Percentiles rank a stretch among this genome's conserved stretches.
These are phyloP conservation scores for Turritis glabra DNA, from an alignment of 345 rosid genomes.

Conservation along the genomic window DNA sequence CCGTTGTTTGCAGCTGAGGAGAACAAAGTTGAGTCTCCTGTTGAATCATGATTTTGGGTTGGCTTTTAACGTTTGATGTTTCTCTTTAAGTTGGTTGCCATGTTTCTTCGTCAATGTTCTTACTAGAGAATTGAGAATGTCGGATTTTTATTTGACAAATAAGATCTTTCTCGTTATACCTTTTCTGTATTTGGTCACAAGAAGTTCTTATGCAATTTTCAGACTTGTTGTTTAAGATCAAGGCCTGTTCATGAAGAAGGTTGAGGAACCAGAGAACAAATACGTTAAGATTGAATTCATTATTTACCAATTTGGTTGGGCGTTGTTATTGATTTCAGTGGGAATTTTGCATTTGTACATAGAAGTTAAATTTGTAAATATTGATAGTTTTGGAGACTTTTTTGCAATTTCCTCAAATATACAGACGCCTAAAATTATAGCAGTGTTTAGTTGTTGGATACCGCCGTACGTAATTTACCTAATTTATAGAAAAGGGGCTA, in stretches of 20 bases:
- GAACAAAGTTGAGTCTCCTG: conserved; percentile 41
- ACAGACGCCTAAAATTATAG: neutral
- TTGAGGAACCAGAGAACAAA: neutral
- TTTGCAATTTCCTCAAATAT: neutral
- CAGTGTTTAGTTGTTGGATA: neutral
- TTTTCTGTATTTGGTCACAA: neutral
- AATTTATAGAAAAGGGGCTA: neutral
- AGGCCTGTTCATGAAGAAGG: neutral
- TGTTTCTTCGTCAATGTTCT: conserved; percentile 16
- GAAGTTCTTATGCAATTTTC: neutral
- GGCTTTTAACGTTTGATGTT: neutral
- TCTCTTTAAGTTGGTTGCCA: conserved; percentile 1
- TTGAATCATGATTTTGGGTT: conserved; percentile 28
- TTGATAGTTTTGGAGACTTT: too few relatives aligned
- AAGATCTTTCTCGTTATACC: neutral
- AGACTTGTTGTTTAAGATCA: neutral
- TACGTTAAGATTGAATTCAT: neutral
- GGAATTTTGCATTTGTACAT: too few relatives aligned
- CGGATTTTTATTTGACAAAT: conserved; percentile 9
- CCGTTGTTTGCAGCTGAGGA: conserved; percentile 52
- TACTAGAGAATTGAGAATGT: too few relatives aligned
- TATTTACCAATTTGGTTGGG: neutral
- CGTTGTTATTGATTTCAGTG: too few relatives aligned
- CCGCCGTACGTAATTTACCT: neutral
- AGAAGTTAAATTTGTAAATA: too few relatives aligned